These are phyloP conservation scores for Astrothelium subdiscretum DNA, from an alignment of 495 filamentous ascomycete genomes.

Conservation along the genomic window DNA sequence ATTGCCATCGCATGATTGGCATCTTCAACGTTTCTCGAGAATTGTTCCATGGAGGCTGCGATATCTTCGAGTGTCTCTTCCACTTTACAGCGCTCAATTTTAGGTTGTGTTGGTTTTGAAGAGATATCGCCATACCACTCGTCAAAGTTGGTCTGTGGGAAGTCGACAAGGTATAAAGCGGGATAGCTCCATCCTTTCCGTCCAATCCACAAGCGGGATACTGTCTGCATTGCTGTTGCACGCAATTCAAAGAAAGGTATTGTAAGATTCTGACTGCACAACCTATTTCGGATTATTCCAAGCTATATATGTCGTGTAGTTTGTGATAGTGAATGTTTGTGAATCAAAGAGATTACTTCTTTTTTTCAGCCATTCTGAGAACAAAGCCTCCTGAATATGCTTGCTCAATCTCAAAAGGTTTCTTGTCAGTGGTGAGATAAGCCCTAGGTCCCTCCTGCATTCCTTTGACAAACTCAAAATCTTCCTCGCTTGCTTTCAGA, in stretches of 20 bases:
- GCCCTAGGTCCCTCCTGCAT: not conserved
- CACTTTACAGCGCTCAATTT: not conserved
- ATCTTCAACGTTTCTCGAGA: not conserved
- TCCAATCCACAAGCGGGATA: not conserved
- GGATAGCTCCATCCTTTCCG: slow-evolving; percentile 2
- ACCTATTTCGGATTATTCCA: not conserved
- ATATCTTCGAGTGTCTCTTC: not conserved
- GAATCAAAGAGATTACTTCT: not conserved
- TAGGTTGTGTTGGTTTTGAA: not conserved
- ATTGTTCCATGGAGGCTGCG: not conserved
- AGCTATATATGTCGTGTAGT: not conserved
- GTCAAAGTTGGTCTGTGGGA: not conserved
- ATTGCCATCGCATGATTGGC: not conserved
- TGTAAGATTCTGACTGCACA: not conserved
- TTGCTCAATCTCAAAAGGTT: not conserved
- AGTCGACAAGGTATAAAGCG: not conserved
- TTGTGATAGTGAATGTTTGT: not conserved
- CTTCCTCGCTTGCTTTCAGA: not conserved
- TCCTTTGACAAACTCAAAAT: not conserved
- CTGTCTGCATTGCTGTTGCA: not conserved
- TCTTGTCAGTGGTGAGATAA: not conserved
- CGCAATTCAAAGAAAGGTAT: not conserved
- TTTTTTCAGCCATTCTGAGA: not conserved
- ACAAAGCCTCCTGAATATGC: not conserved
- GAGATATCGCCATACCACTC: not conserved